A percentile compares a stretch with the other conserved stretches of the same genome.
These are phyloP conservation scores for Eucalyptus sp. DNA, from an alignment of 345 rosid species.

Conservation along the genomic window DNA sequence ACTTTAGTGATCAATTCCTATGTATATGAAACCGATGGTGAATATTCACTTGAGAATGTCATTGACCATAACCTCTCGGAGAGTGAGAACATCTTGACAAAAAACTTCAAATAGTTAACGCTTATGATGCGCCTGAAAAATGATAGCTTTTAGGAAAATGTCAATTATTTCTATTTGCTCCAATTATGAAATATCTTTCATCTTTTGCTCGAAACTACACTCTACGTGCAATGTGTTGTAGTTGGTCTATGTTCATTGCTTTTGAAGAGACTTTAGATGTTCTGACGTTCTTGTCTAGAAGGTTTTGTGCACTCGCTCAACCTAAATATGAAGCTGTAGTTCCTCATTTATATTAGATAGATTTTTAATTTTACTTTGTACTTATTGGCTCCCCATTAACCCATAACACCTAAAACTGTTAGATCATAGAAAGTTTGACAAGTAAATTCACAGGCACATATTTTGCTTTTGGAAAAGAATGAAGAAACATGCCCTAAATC, in stretches of 20 bases:
- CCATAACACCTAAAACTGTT: not conserved
- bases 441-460: not conserved
- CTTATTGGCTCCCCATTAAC: not conserved
- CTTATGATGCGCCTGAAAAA: not conserved
- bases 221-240: not conserved
- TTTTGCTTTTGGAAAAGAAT: not conserved
- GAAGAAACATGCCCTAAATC: not conserved
- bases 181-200: not conserved
- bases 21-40: not conserved
- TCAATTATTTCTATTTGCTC: not conserved
- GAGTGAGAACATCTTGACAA: not conserved
- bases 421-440: too few species aligned
- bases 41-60: not conserved
- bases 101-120: not conserved
- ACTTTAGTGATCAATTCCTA: conserved; percentile 49
- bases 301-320: not conserved
- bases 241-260: not conserved
- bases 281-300: fast-evolving
- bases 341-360: not conserved
- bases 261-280: not conserved
- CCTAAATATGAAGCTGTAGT: not conserved
- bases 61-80: not conserved
- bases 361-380: too few species aligned
- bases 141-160: not conserved
- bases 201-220: not conserved